Evolutionary conservation across 768 basidiomycete species (phyloP).

Genomic region (Boletus reticuloceps): DNA sequence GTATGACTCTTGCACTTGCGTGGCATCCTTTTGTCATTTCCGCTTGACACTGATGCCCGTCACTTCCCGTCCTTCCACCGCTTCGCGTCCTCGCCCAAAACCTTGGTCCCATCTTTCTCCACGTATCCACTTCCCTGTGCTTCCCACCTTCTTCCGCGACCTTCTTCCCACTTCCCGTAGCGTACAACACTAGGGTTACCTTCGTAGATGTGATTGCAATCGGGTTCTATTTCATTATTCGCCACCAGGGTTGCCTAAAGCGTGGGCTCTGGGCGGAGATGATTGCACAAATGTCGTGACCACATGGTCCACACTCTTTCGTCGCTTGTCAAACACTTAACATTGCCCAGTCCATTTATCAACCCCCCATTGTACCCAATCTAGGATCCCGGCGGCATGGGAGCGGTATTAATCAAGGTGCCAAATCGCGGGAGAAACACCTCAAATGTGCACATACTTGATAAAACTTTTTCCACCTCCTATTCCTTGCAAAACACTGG

Average conservation of each 20-base stretch:
- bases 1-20: conserved; percentile 3
- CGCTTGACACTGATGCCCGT: conserved; percentile 27
- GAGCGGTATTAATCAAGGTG: conserved; percentile 1
- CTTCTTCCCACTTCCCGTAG: conserved; percentile 13
- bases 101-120: conserved; percentile 10
- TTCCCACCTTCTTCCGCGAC: conserved; percentile 13
- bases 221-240: not conserved
- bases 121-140: conserved; percentile 7
- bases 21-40: conserved; percentile 15
- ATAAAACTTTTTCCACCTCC: not conserved
- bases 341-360: not conserved
- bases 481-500: not conserved
- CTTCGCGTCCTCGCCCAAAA: conserved; percentile 5
- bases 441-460: not conserved
- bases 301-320: not conserved
- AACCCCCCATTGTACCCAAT: not conserved
- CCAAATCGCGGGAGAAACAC: not conserved
- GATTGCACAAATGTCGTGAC: not conserved
- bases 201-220: conserved; percentile 20
- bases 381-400: not conserved
- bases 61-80: conserved; percentile 13
- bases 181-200: conserved; percentile 33
- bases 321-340: not conserved
- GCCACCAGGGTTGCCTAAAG: conserved; percentile 3
- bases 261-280: conserved; percentile 6